These are phyloP conservation scores for Trichoderma citrinoviride DNA, from an alignment of 2,329 filamentous ascomycete genomes.

Conservation along the genomic window DNA sequence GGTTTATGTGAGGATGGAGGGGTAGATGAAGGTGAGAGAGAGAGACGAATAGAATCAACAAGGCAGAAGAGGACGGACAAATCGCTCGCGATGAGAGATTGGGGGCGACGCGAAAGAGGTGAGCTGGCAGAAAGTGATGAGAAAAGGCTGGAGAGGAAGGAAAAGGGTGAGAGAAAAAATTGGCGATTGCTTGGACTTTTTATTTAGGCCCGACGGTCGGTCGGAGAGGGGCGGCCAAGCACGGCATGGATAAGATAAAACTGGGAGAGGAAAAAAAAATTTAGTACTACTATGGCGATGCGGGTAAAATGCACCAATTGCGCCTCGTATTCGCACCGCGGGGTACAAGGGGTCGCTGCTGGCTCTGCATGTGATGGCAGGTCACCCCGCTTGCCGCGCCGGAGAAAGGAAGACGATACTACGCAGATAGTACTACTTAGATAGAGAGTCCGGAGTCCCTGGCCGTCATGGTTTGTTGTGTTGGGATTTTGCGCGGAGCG, in stretches of 20 bases:
- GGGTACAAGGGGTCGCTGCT: neutral
- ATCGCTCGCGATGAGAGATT: neutral
- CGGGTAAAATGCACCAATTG: constrained; percentile 4
- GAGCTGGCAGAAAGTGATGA: neutral
- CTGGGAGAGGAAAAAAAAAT: neutral
- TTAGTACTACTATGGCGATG: neutral
- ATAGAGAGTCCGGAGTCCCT: too few relatives aligned
- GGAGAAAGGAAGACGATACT: neutral
- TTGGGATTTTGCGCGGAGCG: too few relatives aligned
- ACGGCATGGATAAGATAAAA: constrained; percentile 11
- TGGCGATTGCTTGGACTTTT: constrained; percentile 1
- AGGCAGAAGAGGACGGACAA: neutral
- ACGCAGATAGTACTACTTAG: too few relatives aligned
- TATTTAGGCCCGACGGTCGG: constrained; percentile 13
- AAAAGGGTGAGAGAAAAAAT: neutral
- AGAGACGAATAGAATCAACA: constrained; percentile 25
- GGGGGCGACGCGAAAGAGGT: neutral
- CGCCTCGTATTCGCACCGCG: constrained; percentile 2
- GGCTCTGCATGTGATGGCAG: neutral
- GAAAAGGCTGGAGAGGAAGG: neutral
- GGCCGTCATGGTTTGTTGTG: too few relatives aligned
- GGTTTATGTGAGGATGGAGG: constrained; percentile 28
- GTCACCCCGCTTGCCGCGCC: neutral
- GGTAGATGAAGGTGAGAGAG: constrained; percentile 20
- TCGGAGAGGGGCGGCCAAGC: constrained; percentile 10